phyloP scores from a whole-genome alignment of 1,139 yeast genomes.

The Hansenula sp. region DNA sequence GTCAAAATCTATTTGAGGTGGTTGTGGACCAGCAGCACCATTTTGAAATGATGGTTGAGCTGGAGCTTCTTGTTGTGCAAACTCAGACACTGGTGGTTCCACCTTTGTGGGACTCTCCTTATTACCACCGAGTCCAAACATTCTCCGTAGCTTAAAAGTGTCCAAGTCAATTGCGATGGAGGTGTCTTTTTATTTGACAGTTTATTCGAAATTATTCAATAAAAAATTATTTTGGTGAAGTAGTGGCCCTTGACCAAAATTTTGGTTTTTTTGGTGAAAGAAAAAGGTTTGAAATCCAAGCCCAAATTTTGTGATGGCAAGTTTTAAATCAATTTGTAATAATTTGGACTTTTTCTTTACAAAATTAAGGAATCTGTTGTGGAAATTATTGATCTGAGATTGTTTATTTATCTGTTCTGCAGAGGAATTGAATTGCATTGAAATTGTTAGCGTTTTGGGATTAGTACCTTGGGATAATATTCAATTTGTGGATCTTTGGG shows the following conservation, averaged over 20 bases:
- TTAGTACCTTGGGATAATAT: too few relatives aligned
- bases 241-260: not conserved
- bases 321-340: too few relatives aligned
- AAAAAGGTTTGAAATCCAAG: not conserved
- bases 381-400: too few relatives aligned
- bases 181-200: not conserved
- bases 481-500: not conserved
- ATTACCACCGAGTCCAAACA: slow-evolving; percentile 1
- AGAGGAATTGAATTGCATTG: too few relatives aligned
- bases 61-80: slow-evolving; percentile 1
- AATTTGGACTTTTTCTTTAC: too few relatives aligned
- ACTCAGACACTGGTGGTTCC: not conserved
- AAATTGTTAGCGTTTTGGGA: too few relatives aligned
- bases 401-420: too few relatives aligned
- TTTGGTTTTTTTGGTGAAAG: not conserved
- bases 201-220: too few relatives aligned
- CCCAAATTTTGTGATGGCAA: not conserved
- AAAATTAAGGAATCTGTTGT: too few relatives aligned
- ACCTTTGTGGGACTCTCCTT: too few relatives aligned
- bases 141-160: not conserved
- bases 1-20: slow-evolving; percentile 16
- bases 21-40: not conserved
- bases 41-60: slow-evolving; percentile 2
- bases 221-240: too few relatives aligned
- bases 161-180: not conserved